Percentiles rank a stretch among this genome's conserved stretches.
phyloP scores from a whole-genome alignment of 108 stramenopile genomes.

The Nannochloropsis salina region DNA sequence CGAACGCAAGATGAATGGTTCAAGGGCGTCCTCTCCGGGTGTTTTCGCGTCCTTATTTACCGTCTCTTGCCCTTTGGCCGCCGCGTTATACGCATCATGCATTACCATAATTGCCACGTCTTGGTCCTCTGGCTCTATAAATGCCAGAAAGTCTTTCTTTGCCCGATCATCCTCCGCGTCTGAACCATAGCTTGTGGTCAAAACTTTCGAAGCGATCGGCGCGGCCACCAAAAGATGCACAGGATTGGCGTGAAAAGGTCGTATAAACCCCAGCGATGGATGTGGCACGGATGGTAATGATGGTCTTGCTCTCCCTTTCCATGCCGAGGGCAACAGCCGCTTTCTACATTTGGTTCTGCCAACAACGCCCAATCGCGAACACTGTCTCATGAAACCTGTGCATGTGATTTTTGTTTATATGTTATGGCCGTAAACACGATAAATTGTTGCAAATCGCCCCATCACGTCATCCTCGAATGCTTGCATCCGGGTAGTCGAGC shows the following conservation, averaged over 20 bases:
- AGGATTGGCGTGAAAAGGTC: background rate
- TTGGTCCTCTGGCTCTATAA: constrained; percentile 2
- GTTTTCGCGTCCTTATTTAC: background rate
- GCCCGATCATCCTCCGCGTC: background rate
- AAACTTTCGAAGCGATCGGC: too few species aligned
- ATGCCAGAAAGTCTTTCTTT: too few species aligned
- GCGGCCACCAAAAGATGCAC: too few species aligned
- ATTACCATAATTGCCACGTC: background rate
- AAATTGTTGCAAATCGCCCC: too few species aligned
- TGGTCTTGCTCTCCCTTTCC: background rate
- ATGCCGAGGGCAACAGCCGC: background rate
- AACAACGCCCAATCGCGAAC: background rate
- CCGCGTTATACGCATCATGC: background rate
- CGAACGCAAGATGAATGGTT: too few species aligned
- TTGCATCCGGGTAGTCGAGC: too few species aligned
- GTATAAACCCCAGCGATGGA: background rate
- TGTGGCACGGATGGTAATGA: constrained; percentile 5
- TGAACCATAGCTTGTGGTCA: too few species aligned
- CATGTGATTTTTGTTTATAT: background rate
- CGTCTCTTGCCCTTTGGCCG: background rate
- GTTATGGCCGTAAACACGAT: too few species aligned
- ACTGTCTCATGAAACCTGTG: background rate
- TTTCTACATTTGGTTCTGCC: background rate
- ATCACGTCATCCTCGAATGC: too few species aligned
- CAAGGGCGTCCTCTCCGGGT: background rate